phyloP scores from a whole-genome alignment of 306 rosid genomes.

The Cucumis hystrix region DNA sequence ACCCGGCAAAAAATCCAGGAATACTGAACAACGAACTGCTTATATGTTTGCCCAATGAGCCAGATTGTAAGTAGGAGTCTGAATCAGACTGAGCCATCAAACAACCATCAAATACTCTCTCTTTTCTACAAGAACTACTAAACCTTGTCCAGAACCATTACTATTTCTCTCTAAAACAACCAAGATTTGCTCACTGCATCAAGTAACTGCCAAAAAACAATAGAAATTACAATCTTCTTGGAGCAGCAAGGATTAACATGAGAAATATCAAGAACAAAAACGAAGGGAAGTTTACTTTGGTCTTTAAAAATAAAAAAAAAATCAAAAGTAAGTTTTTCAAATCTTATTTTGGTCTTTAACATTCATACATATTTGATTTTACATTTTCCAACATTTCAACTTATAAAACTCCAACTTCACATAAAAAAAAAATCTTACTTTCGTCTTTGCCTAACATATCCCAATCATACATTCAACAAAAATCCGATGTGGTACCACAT shows the following conservation, averaged over 20 bases:
- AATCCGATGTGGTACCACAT: neutral
- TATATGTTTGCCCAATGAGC: conserved; percentile 32
- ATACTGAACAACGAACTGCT: conserved; percentile 47
- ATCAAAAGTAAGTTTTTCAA: neutral
- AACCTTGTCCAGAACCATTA: neutral
- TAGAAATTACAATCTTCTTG: neutral
- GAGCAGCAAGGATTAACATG: neutral
- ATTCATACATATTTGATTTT: neutral
- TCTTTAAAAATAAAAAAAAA: neutral
- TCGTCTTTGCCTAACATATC: neutral
- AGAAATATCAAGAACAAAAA: neutral
- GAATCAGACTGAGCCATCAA: conserved; percentile 63
- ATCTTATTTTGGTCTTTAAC: neutral
- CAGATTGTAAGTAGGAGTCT: conserved; percentile 27
- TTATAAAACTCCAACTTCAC: neutral
- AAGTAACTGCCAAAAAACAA: neutral
- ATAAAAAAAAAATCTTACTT: neutral
- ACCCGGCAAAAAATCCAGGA: conserved; percentile 52
- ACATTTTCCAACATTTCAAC: neutral
- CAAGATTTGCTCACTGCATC: neutral
- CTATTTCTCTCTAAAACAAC: neutral
- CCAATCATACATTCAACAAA: neutral
- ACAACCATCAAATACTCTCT: conserved; percentile 9
- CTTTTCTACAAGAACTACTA: conserved; percentile 10
- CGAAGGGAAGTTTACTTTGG: neutral